These are phyloP conservation scores for Knoxdaviesia capensis DNA, from an alignment of 2,329 filamentous ascomycete species.

Conservation along the genomic window DNA sequence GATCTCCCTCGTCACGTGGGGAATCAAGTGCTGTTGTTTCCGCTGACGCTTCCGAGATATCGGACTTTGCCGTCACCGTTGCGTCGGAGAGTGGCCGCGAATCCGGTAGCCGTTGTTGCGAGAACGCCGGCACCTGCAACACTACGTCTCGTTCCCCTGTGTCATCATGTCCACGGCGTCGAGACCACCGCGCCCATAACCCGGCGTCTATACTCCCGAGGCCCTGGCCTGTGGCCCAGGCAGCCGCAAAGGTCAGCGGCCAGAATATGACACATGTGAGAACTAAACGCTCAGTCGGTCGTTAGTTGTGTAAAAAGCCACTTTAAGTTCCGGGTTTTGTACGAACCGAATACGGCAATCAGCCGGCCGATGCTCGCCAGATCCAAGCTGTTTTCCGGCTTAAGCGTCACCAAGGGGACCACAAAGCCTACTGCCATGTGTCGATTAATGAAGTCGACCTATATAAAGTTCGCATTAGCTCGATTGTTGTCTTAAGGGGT, in stretches of 20 bases:
- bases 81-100: no score
- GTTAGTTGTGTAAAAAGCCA: constrained; percentile 4
- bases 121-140: no score
- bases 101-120: no score
- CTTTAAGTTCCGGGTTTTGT: background rate
- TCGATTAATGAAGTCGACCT: constrained; percentile 29
- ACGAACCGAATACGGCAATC: constrained; percentile 22
- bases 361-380: constrained; percentile 18
- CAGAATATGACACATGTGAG: constrained; percentile 16
- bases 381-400: constrained; percentile 13
- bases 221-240: constrained; percentile 6
- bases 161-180: no score
- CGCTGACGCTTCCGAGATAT: no score
- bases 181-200: no score
- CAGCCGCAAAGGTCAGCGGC: constrained; percentile 5
- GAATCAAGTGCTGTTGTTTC: no score
- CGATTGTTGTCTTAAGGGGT: background rate
- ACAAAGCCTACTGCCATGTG: constrained; percentile 31
- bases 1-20: no score
- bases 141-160: no score
- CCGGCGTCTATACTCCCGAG: no score
- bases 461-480: constrained; percentile 5
- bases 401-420: constrained; percentile 26
- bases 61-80: no score
- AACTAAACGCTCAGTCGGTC: constrained; percentile 7